A percentile compares a stretch with the other conserved stretches of the same genome.
These are phyloP conservation scores for Phytophthora lateralis DNA, from an alignment of 352 stramenopile species.

Conservation along the genomic window DNA sequence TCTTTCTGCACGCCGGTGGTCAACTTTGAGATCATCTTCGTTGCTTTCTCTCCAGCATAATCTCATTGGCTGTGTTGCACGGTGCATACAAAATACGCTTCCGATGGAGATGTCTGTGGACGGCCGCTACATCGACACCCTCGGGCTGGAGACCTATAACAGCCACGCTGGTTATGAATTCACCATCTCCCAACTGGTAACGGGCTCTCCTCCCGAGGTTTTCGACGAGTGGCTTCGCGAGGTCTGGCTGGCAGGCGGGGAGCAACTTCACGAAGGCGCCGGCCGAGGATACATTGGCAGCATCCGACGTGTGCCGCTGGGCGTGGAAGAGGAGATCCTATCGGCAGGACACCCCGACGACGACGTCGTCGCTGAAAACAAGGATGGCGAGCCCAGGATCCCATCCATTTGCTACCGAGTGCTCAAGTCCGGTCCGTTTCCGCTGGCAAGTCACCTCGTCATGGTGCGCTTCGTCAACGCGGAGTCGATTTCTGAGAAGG, in stretches of 20 bases:
- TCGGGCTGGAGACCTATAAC: conserved; percentile 47
- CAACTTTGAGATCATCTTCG: too few species aligned
- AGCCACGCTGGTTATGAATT: conserved; percentile 54
- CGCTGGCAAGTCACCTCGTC: conserved; percentile 51
- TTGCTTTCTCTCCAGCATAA: background rate
- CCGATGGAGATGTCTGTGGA: background rate
- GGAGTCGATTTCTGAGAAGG: background rate
- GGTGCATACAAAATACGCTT: background rate
- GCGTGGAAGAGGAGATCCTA: conserved; percentile 66
- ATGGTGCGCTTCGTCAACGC: conserved; percentile 57
- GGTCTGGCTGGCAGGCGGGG: conserved; percentile 44
- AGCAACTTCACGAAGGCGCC: conserved; percentile 40
- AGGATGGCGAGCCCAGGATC: conserved; percentile 26
- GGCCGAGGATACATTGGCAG: conserved; percentile 53
- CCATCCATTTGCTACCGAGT: conserved; percentile 60
- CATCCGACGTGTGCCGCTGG: conserved; percentile 46
- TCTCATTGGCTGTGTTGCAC: background rate
- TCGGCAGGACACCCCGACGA: conserved; percentile 46
- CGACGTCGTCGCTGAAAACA: conserved; percentile 9
- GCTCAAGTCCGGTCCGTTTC: conserved; percentile 47
- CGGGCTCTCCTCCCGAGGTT: conserved; percentile 29
- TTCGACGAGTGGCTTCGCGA: conserved; percentile 61
- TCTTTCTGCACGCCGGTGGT: background rate
- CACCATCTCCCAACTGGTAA: conserved; percentile 48
- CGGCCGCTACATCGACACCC: conserved; percentile 41